A percentile compares a stretch with the other conserved stretches of the same genome.
These are phyloP conservation scores for Glaciozyma antarctica DNA, from an alignment of 768 basidiomycete genomes.

Conservation along the genomic window DNA sequence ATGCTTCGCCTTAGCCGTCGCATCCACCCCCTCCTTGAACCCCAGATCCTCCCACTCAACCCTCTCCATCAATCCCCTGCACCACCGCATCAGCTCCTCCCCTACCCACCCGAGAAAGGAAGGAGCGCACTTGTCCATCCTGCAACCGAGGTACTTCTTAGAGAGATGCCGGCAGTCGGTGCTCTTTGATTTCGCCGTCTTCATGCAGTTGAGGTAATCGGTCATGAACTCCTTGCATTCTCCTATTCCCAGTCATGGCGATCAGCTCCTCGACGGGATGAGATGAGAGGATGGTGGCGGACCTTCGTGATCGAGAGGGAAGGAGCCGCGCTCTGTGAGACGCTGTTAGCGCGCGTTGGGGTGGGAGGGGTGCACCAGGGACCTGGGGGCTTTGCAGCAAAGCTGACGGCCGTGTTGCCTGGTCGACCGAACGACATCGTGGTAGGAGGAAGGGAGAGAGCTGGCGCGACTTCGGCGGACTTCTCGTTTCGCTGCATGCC, in stretches of 20 bases:
- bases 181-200: constrained; percentile 38
- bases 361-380: not conserved
- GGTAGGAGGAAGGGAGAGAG: too few relatives aligned
- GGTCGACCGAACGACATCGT: constrained; percentile 9
- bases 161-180: constrained; percentile 41
- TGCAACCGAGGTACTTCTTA: constrained; percentile 41
- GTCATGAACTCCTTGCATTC: constrained; percentile 43
- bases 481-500: too few relatives aligned
- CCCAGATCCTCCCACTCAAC: constrained; percentile 42
- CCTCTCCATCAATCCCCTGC: constrained; percentile 41
- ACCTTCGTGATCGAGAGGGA: constrained; percentile 45
- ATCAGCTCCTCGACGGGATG: too few relatives aligned
- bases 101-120: not conserved
- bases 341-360: not conserved
- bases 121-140: constrained; percentile 43
- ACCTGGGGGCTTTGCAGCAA: not conserved
- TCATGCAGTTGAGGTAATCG: constrained; percentile 42
- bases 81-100: not conserved
- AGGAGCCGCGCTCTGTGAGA: constrained; percentile 20
- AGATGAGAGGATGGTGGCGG: constrained; percentile 3
- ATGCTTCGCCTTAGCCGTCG: constrained; percentile 18
- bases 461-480: too few relatives aligned
- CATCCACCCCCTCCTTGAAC: constrained; percentile 20
- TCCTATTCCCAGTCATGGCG: constrained; percentile 33
- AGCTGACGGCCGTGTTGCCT: not conserved